Percentiles rank a stretch among this genome's conserved stretches.
Conservation (phyloP, 2,329 filamentous ascomycete species). For the Fonsecaea pugnacius region DNA sequence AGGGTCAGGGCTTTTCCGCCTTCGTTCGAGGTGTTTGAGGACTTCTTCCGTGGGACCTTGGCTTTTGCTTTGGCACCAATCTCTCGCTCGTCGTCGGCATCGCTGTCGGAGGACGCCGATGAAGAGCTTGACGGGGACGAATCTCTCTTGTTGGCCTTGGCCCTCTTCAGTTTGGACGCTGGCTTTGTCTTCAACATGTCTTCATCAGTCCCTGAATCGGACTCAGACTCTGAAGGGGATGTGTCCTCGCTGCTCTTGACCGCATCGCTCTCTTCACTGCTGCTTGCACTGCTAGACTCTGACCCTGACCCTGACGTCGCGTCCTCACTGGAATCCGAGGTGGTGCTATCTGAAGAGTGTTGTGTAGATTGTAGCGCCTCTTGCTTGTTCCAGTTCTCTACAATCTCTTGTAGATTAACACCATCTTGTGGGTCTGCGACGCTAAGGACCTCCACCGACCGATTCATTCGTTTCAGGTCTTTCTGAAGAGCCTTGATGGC, state of each 20-base stretch:
- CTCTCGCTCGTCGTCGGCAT: constrained; percentile 57
- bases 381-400: constrained; percentile 17
- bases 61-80: constrained; percentile 38
- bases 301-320: constrained; percentile 11
- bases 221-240: constrained; percentile 41
- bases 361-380: constrained; percentile 1
- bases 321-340: constrained; percentile 30
- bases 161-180: constrained; percentile 36
- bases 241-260: constrained; percentile 42
- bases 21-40: constrained; percentile 55
- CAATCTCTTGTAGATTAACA: constrained; percentile 11
- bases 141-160: constrained; percentile 41
- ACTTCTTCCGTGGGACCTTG: constrained; percentile 37
- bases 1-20: constrained; percentile 42
- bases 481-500: constrained; percentile 67
- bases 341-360: background rate
- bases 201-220: constrained; percentile 36
- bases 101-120: constrained; percentile 52
- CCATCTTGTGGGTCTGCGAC: constrained; percentile 2
- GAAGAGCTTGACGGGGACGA: constrained; percentile 37
- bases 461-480: constrained; percentile 40
- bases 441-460: constrained; percentile 25
- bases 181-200: constrained; percentile 48
- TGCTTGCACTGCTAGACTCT: constrained; percentile 33
- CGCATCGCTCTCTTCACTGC: constrained; percentile 41